These are phyloP conservation scores for Fusarium citri DNA, from an alignment of 2,329 filamentous ascomycete genomes.

Conservation along the genomic window DNA sequence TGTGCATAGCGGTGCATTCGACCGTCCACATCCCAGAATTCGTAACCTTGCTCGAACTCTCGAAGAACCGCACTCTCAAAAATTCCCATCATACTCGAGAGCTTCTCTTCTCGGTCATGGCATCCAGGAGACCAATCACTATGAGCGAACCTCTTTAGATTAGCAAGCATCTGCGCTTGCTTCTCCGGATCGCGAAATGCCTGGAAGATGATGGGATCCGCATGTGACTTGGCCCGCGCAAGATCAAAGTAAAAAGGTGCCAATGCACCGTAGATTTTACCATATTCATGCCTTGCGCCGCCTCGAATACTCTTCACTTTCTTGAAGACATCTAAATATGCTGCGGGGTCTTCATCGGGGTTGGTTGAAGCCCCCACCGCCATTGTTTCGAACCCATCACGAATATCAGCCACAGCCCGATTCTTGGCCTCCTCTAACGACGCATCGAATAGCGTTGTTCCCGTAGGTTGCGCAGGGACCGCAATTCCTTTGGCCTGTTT, in stretches of 20 bases:
- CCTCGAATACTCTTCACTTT: constrained; percentile 83
- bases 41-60: constrained; percentile 94
- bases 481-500: constrained; percentile 32
- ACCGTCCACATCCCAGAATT: constrained; percentile 87
- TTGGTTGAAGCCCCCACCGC: constrained; percentile 62
- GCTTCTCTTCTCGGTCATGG: constrained; percentile 74
- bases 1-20: constrained; percentile 90
- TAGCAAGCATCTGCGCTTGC: constrained; percentile 89
- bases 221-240: constrained; percentile 75
- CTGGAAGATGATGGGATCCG: constrained; percentile 86
- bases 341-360: constrained; percentile 68
- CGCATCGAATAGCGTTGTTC: constrained; percentile 78
- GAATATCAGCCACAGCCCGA: constrained; percentile 50
- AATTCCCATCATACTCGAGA: constrained; percentile 79
- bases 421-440: constrained; percentile 72
- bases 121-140: constrained; percentile 86
- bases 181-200: constrained; percentile 89
- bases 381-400: constrained; percentile 85
- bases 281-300: constrained; percentile 88
- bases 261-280: constrained; percentile 87
- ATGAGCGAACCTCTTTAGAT: constrained; percentile 80
- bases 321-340: constrained; percentile 76
- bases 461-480: constrained; percentile 34
- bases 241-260: constrained; percentile 92
- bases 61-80: constrained; percentile 92